phyloP scores from a whole-genome alignment of 495 filamentous ascomycete species.

The Talaromyces stipitatus region DNA sequence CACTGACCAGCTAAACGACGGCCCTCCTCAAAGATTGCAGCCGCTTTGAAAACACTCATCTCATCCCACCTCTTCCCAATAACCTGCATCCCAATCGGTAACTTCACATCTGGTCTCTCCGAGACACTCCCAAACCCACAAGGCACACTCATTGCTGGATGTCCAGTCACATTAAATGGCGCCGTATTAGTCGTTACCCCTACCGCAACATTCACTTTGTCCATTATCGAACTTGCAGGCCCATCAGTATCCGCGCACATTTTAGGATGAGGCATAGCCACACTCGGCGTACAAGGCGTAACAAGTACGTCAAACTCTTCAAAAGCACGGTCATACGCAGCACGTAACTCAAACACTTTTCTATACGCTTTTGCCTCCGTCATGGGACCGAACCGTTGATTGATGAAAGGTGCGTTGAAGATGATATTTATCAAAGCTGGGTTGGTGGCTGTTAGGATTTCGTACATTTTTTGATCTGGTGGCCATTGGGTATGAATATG shows the following conservation, averaged over 20 bases:
- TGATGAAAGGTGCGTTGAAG: not conserved
- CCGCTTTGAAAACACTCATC: slow-evolving; percentile 17
- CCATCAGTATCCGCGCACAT: slow-evolving; percentile 5
- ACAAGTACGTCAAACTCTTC: slow-evolving; percentile 37
- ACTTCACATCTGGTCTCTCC: slow-evolving; percentile 33
- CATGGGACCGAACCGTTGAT: not conserved
- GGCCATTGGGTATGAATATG: slow-evolving; percentile 18
- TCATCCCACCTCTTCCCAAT: slow-evolving; percentile 45
- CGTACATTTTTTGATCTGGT: slow-evolving; percentile 23
- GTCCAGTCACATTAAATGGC: slow-evolving; percentile 49
- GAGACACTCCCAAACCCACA: slow-evolving; percentile 39
- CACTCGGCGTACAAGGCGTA: slow-evolving; percentile 33
- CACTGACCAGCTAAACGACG: not conserved
- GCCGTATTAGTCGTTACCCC: slow-evolving; percentile 48
- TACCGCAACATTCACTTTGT: slow-evolving; percentile 30
- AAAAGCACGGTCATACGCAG: slow-evolving; percentile 36
- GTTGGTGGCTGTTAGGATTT: slow-evolving; percentile 20
- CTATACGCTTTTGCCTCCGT: slow-evolving; percentile 28
- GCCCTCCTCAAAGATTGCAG: slow-evolving; percentile 15
- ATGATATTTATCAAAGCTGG: slow-evolving; percentile 21
- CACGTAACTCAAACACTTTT: slow-evolving; percentile 31
- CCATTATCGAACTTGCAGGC: slow-evolving; percentile 14
- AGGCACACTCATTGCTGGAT: slow-evolving; percentile 50
- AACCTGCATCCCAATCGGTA: slow-evolving; percentile 53
- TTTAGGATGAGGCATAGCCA: slow-evolving; percentile 26